Base-by-base conservation (phyloP, 1,284 basidiomycete species). In the Mrakiaceae sp. region DNA sequence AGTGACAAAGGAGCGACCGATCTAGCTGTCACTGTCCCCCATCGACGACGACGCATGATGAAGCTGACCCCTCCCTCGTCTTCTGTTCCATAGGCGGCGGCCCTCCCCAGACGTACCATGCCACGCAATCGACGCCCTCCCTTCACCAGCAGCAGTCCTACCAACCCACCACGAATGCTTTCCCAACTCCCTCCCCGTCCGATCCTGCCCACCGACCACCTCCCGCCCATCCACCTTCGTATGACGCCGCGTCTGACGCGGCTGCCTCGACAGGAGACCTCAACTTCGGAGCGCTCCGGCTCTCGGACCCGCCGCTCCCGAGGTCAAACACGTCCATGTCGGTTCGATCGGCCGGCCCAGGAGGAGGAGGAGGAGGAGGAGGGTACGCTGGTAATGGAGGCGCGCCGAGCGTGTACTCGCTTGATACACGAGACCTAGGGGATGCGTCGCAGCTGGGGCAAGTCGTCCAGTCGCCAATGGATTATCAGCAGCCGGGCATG, bases 301-400 rank as follows among this genome's bases (percentile, higher is more conserved):
- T 66, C 14, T 62, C 64, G 43, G 64, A 66, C 46, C 64, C 64
- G n/a, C 27, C 27, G 27, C 43, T 60, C 5, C 64, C 64, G 14
- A 54, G 64, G 42, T 58, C 60, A 0, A 58, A 56, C 16, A 66
- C 64, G 43, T 61, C 58, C 56, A 62, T 66, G 60, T 66, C 64
- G 16, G 56, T 58, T 49, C 60, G 64, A 3, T 66, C 64, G 7
- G 60, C 57, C 14, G 60, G 60, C 5, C 27, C 12, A 2, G 47
- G 56, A 48, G 62, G 59, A 51, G 62, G 62, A 57, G 62, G 62
- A 11, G 48, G 56, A 12, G 12, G 56, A 9, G 54, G 57, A 11
- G 46, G 14, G 6, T 40, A 47, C 44, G 61, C 39, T 10, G 50
- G 46, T 11, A 43, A 43, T 8, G 55, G 55, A 39, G 51, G 51